A percentile compares a stretch with the other conserved stretches of the same genome.
phyloP scores from a whole-genome alignment of 192 early-diverging fungal species.

The Pilaira anomala region DNA sequence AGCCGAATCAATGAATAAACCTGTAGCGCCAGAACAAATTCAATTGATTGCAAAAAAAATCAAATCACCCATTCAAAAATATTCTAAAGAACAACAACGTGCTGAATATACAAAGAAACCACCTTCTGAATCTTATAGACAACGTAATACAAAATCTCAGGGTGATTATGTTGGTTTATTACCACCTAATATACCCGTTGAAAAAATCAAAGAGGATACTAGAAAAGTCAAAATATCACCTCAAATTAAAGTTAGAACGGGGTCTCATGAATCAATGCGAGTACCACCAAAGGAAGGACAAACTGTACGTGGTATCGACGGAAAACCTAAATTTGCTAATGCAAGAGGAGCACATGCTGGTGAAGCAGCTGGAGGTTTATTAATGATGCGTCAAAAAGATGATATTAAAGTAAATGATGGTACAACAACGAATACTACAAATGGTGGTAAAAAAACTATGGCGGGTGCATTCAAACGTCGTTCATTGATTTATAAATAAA shows the following conservation, averaged over 20 bases:
- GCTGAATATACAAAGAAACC: conserved; percentile 1
- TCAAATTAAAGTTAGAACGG: conserved; percentile 24
- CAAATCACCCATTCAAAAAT: conserved; percentile 9
- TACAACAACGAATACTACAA: no score
- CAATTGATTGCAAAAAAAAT: conserved; percentile 7
- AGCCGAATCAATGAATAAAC: conserved; percentile 14
- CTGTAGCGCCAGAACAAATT: not conserved
- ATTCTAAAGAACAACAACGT: not conserved
- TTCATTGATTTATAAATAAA: no score
- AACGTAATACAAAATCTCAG: conserved; percentile 20
- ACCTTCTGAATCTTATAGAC: conserved; percentile 2
- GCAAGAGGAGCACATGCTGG: conserved; percentile 16
- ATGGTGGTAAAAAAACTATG: no score
- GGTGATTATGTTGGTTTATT: conserved; percentile 21
- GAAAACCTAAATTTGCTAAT: not conserved
- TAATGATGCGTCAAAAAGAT: conserved; percentile 34
- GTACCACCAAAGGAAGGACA: conserved; percentile 8
- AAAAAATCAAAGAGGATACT: not conserved
- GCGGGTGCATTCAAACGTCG: no score
- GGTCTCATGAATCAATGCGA: conserved; percentile 24
- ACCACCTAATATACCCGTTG: conserved; percentile 1
- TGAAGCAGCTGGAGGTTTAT: conserved; percentile 32
- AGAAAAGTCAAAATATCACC: conserved; percentile 31
- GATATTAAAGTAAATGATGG: not conserved
- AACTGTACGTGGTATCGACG: not conserved